phyloP scores from a whole-genome alignment of 768 basidiomycete genomes.

The Heimioporus sp. region DNA sequence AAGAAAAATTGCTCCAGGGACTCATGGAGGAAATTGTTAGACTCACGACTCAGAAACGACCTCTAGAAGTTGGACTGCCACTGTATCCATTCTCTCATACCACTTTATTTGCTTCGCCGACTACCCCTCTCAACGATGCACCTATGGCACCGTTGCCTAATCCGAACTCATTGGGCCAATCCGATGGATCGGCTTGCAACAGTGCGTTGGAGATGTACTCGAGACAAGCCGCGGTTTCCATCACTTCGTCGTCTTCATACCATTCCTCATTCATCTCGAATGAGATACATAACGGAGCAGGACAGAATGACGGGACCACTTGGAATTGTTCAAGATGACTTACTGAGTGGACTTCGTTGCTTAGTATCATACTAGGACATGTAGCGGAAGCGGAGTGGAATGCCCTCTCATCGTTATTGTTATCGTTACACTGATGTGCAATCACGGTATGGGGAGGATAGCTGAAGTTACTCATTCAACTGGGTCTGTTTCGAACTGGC shows the following conservation, averaged over 20 bases:
- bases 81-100: constrained; percentile 79
- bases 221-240: constrained; percentile 2
- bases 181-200: constrained; percentile 2
- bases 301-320: constrained; percentile 2
- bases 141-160: constrained; percentile 31
- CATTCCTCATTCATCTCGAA: constrained; percentile 1
- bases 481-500: constrained; percentile 20
- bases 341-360: constrained; percentile 5
- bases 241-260: constrained; percentile 2
- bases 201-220: constrained; percentile 9
- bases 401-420: neutral
- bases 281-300: constrained; percentile 3
- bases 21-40: constrained; percentile 84
- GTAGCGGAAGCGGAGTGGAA: neutral
- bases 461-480: neutral
- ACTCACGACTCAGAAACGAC: constrained; percentile 77
- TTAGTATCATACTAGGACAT: constrained; percentile 2
- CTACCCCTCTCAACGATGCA: constrained; percentile 30
- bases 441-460: neutral
- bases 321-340: constrained; percentile 11
- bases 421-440: neutral
- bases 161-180: constrained; percentile 11
- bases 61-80: constrained; percentile 76
- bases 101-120: constrained; percentile 55
- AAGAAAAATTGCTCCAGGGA: constrained; percentile 78